phyloP scores from a whole-genome alignment of 805 yeast genomes.

The Clavispora phyllophila region DNA sequence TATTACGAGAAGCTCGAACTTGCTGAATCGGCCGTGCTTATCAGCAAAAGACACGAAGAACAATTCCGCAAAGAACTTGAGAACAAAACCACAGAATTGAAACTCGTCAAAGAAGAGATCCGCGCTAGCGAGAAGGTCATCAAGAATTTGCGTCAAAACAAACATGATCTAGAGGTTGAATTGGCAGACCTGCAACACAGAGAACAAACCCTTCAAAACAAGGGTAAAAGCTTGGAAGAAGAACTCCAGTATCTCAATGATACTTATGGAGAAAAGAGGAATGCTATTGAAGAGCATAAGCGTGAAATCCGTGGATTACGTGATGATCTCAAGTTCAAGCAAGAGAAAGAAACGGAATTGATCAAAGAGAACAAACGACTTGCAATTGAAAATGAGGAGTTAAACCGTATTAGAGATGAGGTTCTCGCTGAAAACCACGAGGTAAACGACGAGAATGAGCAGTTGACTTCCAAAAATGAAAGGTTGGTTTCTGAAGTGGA shows the following conservation, averaged over 20 bases:
- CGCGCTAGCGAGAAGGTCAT: slow-evolving; percentile 50
- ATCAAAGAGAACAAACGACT: slow-evolving; percentile 60
- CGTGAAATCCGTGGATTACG: slow-evolving; percentile 52
- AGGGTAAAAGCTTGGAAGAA: slow-evolving; percentile 19
- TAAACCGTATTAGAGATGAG: slow-evolving; percentile 19
- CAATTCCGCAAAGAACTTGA: slow-evolving; percentile 46
- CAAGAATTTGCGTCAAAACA: slow-evolving; percentile 32
- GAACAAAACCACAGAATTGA: slow-evolving; percentile 53
- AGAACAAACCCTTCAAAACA: slow-evolving; percentile 6
- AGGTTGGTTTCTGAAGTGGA: slow-evolving; percentile 24
- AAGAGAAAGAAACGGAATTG: slow-evolving; percentile 62
- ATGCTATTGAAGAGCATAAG: slow-evolving; percentile 28
- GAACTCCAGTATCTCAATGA: slow-evolving; percentile 19
- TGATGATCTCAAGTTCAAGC: slow-evolving; percentile 47
- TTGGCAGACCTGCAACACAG: slow-evolving; percentile 16
- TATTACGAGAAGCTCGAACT: slow-evolving; percentile 68
- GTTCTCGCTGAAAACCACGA: slow-evolving; percentile 29
- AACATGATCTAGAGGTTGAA: slow-evolving; percentile 24
- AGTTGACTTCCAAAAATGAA: slow-evolving; percentile 26
- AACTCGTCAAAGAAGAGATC: slow-evolving; percentile 48
- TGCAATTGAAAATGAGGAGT: slow-evolving; percentile 54
- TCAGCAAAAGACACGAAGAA: slow-evolving; percentile 58
- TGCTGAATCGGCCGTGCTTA: slow-evolving; percentile 68
- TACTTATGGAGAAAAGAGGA: slow-evolving; percentile 20
- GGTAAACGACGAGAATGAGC: slow-evolving; percentile 39